Evolutionary conservation across 768 basidiomycete genomes (phyloP).

Genomic region (Tulasnella sp.): DNA sequence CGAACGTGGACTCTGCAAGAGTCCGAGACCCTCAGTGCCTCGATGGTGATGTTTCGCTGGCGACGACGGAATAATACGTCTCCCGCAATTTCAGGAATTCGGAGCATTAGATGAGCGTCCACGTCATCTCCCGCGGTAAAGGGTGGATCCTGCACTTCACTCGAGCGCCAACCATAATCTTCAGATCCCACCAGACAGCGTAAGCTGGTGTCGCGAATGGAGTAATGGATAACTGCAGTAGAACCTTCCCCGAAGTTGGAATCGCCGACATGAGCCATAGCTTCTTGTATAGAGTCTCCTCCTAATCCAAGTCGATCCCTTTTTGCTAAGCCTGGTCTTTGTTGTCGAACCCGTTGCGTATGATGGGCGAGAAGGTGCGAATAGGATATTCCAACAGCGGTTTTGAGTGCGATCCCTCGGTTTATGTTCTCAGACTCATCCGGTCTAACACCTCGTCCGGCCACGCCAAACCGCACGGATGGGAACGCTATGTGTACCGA

Average conservation of each 20-base stretch:
- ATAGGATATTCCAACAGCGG: conserved; percentile 42
- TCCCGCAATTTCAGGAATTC: neutral
- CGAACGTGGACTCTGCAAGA: neutral
- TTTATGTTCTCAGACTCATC: conserved; percentile 36
- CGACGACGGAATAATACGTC: conserved; percentile 6
- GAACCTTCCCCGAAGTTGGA: neutral
- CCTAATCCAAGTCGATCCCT: conserved; percentile 37
- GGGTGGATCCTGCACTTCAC: neutral
- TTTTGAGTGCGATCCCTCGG: conserved; percentile 51
- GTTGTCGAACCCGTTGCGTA: conserved; percentile 6
- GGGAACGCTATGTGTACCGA: conserved; percentile 44
- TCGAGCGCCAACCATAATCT: neutral
- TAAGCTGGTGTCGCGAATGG: neutral
- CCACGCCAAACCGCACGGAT: conserved; percentile 52
- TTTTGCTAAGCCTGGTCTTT: neutral
- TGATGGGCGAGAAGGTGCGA: conserved; percentile 28
- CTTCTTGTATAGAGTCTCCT: conserved; percentile 3
- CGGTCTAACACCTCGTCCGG: conserved; percentile 72
- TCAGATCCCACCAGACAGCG: conserved; percentile 8
- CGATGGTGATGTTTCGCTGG: neutral
- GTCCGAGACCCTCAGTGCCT: conserved; percentile 5
- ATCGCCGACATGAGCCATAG: conserved; percentile 1
- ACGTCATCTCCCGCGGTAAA: conserved; percentile 10
- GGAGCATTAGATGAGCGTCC: conserved; percentile 18
- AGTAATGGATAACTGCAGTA: neutral